Percentiles rank a stretch among this genome's conserved stretches.
phyloP scores from a whole-genome alignment of 371 early-diverging fungal species.

The Sporodiniella umbellata region DNA sequence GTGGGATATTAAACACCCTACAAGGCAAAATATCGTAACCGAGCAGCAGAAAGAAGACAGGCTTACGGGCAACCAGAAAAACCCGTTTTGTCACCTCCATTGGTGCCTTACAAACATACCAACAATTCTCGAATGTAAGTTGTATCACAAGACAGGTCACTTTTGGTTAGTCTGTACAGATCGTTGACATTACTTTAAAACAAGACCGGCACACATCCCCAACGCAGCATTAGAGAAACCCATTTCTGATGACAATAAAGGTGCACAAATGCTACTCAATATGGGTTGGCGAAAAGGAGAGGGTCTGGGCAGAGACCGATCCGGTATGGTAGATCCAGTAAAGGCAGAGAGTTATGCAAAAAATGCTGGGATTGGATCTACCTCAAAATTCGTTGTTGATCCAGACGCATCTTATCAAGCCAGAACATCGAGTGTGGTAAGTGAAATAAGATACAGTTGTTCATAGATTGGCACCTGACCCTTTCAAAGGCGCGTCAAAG shows the following conservation, averaged over 20 bases:
- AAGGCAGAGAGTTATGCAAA: slow-evolving; percentile 40
- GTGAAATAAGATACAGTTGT: background rate
- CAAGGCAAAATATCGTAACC: slow-evolving; percentile 55
- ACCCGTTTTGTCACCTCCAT: slow-evolving; percentile 26
- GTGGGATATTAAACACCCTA: background rate
- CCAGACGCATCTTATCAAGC: background rate
- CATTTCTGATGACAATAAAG: slow-evolving; percentile 38
- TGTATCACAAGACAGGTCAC: background rate
- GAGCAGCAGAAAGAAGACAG: slow-evolving; percentile 67
- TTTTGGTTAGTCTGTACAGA: no score
- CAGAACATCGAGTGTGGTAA: background rate
- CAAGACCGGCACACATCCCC: slow-evolving; percentile 5
- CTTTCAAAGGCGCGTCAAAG: background rate
- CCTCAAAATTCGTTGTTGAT: background rate
- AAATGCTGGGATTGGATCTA: slow-evolving; percentile 29
- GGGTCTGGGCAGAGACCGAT: slow-evolving; percentile 38
- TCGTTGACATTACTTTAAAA: background rate
- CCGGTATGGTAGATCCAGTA: slow-evolving; percentile 42
- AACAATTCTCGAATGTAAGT: slow-evolving; percentile 9
- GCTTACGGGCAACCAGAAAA: slow-evolving; percentile 62
- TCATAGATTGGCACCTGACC: background rate
- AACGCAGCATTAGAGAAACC: slow-evolving; percentile 27
- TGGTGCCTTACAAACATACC: slow-evolving; percentile 8
- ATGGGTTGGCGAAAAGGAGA: slow-evolving; percentile 50
- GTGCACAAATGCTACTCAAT: slow-evolving; percentile 37